These are phyloP conservation scores for Fragaria vesca DNA, from an alignment of 306 rosid species.

Conservation along the genomic window DNA sequence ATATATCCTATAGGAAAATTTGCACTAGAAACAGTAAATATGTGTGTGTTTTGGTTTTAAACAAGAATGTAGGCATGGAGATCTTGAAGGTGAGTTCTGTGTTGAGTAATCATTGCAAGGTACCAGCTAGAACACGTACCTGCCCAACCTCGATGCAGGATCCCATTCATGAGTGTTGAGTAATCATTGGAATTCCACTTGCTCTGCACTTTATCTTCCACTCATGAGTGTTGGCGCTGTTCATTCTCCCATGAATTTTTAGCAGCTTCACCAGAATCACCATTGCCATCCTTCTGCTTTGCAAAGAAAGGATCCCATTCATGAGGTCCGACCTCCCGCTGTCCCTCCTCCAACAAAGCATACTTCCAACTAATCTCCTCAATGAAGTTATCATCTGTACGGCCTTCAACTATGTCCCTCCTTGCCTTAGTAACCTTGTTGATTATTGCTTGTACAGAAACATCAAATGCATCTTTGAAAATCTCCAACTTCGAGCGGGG, in stretches of 20 bases:
- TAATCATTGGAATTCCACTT: background rate
- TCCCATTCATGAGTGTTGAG: conserved; percentile 30
- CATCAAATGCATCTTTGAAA: conserved; percentile 89
- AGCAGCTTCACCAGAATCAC: conserved; percentile 70
- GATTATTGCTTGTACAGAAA: conserved; percentile 76
- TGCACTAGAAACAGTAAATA: conserved; percentile 12
- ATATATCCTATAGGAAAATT: conserved; percentile 33
- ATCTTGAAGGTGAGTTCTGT: conserved; percentile 22
- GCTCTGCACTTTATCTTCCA: conserved; percentile 17
- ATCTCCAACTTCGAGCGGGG: conserved; percentile 87
- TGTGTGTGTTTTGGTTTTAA: conserved; percentile 19
- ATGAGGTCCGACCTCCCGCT: conserved; percentile 88
- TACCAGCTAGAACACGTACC: conserved; percentile 19
- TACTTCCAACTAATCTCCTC: conserved; percentile 99
- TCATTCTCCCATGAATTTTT: conserved; percentile 89
- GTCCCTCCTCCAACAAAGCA: conserved; percentile 81
- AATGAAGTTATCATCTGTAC: conserved; percentile 61
- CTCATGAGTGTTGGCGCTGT: conserved; percentile 47
- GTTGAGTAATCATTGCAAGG: conserved; percentile 24
- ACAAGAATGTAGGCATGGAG: conserved; percentile 21
- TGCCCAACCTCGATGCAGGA: background rate
- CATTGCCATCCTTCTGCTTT: conserved; percentile 73
- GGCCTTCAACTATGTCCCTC: conserved; percentile 67
- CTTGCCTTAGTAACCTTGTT: conserved; percentile 80
- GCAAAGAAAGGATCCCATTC: conserved; percentile 99